Base-by-base conservation (phyloP, 2,329 filamentous ascomycete genomes). In the Aspergillus pseudoviridinutans region DNA sequence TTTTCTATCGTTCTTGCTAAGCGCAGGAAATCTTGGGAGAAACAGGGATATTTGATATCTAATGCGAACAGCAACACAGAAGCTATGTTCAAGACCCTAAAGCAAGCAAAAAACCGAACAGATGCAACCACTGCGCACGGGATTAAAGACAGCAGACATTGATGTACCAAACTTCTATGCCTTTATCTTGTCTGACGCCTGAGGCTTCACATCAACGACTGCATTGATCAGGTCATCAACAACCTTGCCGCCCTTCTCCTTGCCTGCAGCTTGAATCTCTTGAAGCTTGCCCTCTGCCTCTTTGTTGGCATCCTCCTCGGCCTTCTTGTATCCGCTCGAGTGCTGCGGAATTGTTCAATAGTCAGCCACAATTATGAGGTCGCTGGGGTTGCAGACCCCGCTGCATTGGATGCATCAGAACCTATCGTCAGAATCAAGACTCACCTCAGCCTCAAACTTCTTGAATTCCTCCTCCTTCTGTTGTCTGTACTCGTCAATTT, bases 381-480 rank as follows among this genome's bases (percentile, higher is more conserved):
- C 2, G 20, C 44, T 25, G 25, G 25, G 25, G 12, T 22, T 24
- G 10, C 44, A 14, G 24, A 14, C 1, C 12, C 32, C 22, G 4
- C 22, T 47, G 44, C 12, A 27, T 24, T 27, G 22, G 4, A 25
- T 24, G 14, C 9, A 17, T 25, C 44, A 27, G 29, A 22, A 32
- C 24, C 32, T 1, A 25, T 22, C 22, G 7, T 6, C 42, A 46
- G 25, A 22, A 28, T 24, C 32, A 51, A 25, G 44, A 58, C 70
- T 70, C 71, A 88, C 86, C 84, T 90, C 84, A 62, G 91, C 84
- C 81, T 97, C 92, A 70, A 96, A 97, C 74, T 89, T 88, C 82
- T 94, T 93, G 81, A 92, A 97, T 77, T 97, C 93, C 38, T 90
- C 84, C 71, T 99, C 94, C 81, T 97, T 99, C 68, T 88, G 79